Evolutionary conservation across 257 asterid species (phyloP), one percentile per base, ranked within the genome.

Genomic region (Solanum rostratum): DNA sequence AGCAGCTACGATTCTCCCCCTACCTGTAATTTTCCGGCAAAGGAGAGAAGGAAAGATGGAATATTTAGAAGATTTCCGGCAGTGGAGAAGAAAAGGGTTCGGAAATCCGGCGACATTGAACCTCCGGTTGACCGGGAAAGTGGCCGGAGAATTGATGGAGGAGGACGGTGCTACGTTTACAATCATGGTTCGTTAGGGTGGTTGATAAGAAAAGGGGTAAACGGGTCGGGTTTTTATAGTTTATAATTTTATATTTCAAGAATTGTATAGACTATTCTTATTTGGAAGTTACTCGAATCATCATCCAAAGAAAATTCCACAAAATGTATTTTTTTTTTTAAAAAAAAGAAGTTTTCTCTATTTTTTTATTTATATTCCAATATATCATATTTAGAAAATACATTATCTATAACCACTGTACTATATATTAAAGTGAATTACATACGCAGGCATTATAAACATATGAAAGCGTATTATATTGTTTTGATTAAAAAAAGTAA

Each of bases 1-100:
- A 69, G 84, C 85, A 66, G 84, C 89, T 20, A 70, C 39, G 27
- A 83, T 86, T 11, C 65, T 66, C 24, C 66, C 29, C 7, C 22
- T 57, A 16, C 10, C 27, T 27, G 5, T 16, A 19, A 54, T 19
- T 46, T 65, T 83, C 80, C 39, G 37, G 66, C 46, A 10, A 70
- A 63, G 59, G 16, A 41, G 6, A 65, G 3, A 37, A 43, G 84
- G 30, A 65, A 29, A 37, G 7, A 19, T 24, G 65, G 74, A n/a
- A 65, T 30, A 46, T 11, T 52, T 54, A 16, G 30, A 13, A 16
- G 30, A 13, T 82, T 65, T 60, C n/a, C 33, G 49, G 79, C 7
- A 46, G 52, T 10, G 66, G 52, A 22, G 66, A 29, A 24, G 37
- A 22, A 46, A 41, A 24, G 22, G 83, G 14, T 53, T 12, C 0